Base-by-base conservation (phyloP, 1,139 yeast species). In the Candida sanyaensis region DNA sequence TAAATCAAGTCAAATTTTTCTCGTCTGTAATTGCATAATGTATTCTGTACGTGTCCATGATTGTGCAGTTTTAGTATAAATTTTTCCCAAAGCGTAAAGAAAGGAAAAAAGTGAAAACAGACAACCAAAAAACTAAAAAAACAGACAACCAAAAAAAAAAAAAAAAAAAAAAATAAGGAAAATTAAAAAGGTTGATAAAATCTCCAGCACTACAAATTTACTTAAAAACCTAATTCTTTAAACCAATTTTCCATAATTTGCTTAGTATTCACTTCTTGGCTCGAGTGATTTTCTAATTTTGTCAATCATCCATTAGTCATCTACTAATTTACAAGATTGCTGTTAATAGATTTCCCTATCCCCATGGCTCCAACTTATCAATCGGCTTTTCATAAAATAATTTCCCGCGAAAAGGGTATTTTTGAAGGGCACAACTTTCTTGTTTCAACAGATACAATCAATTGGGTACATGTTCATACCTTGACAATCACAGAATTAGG, bases 401-500 rank as follows among this genome's bases (percentile, higher is more conserved):
- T 73, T 43, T 50, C 61, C 38, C 63, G 69, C 44, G 72, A 68
- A 49, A 69, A 67, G 48, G 80, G 78, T 2, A 54, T 63, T 8
- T 71, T 71, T 60, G 61, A 62, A 38, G 78, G 76, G 5, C 55
- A 60, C 28, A 63, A 68, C 55, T 67, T 74, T 51, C 58, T 62
- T 30, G 64, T 75, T 5, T 73, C 78, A 23, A 63, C 71, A 8
- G 80, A 75, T 50, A 61, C 72, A 21, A 55, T 68, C 23, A 63
- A 68, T 32, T 75, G 80, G 80, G 63, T 66, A 39, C 69, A 64
- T 28, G 63, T 65, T 48, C 52, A 63, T 44, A 59, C 66, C 17
- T 55, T 75, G n/a, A 59, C 61, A 45, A 69, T 74, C 47, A 71
- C 73, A 3, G 66, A 63, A 39, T 63, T 66, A 30, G 80, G 79